Evolutionary conservation across 495 filamentous ascomycete genomes (phyloP).

Genomic region (Neurospora sp.): DNA sequence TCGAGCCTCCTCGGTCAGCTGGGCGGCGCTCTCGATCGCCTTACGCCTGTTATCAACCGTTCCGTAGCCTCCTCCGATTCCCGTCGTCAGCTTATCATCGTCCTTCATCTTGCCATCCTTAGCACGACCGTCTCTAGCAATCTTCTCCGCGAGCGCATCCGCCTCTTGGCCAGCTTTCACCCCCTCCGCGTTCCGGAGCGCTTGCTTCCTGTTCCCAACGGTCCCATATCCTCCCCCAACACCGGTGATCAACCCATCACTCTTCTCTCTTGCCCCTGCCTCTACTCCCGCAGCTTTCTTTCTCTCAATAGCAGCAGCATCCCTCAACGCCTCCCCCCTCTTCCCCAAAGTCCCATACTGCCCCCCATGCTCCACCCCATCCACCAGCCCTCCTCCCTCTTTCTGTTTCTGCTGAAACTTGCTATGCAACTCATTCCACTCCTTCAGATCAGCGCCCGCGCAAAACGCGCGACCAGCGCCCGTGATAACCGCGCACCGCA

Average conservation of each 20-base stretch:
- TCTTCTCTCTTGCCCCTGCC: not conserved
- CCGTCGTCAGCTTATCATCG: not conserved
- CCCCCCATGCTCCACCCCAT: not conserved
- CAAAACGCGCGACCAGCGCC: conserved; percentile 46
- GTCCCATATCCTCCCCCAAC: not conserved
- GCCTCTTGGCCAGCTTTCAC: not conserved
- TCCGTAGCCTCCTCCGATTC: not conserved
- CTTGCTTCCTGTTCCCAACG: not conserved
- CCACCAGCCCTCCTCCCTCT: conserved; percentile 27
- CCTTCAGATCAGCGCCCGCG: conserved; percentile 47
- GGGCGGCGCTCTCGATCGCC: not conserved
- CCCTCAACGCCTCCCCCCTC: not conserved
- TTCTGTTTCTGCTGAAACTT: not conserved
- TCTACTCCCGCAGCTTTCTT: not conserved
- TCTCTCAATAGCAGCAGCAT: not conserved
- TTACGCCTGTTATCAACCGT: not conserved
- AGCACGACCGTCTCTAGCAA: not conserved
- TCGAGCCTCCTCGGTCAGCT: not conserved
- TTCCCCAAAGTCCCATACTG: not conserved
- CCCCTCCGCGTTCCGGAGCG: not conserved
- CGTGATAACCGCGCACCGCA: conserved; percentile 47
- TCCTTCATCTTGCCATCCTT: not conserved
- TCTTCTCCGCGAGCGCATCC: not conserved
- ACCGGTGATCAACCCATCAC: not conserved
- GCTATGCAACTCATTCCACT: conserved; percentile 25